A percentile compares a stretch with the other conserved stretches of the same genome.
These are phyloP conservation scores for Mycena crocata DNA, from an alignment of 768 basidiomycete species.

Conservation along the genomic window DNA sequence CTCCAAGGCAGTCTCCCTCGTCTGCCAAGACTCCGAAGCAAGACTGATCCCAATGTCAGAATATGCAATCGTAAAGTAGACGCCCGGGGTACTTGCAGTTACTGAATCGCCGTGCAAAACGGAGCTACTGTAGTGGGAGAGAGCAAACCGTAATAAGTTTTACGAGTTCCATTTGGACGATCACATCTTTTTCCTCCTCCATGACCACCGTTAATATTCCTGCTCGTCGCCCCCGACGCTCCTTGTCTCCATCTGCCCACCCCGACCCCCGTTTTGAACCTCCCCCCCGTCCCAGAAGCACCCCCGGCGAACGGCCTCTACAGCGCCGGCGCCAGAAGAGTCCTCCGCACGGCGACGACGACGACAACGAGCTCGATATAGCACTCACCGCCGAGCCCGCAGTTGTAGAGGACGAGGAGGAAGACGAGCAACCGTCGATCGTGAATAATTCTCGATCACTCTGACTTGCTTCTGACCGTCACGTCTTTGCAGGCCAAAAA, in stretches of 20 bases:
- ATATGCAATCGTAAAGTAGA: too few species aligned
- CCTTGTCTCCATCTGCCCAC: constrained; percentile 57
- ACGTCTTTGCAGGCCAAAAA: not conserved
- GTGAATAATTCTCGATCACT: constrained; percentile 24
- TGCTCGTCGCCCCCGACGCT: constrained; percentile 71
- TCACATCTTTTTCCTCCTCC: not conserved
- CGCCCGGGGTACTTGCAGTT: too few species aligned
- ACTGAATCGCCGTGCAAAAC: too few species aligned
- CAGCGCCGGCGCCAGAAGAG: constrained; percentile 60
- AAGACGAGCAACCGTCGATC: constrained; percentile 35
- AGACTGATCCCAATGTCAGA: too few species aligned
- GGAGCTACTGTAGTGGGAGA: too few species aligned
- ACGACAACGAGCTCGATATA: constrained; percentile 45
- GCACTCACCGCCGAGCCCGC: constrained; percentile 33
- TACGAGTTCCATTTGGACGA: too few species aligned
- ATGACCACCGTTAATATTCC: constrained; percentile 36
- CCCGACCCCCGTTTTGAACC: constrained; percentile 50
- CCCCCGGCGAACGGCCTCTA: constrained; percentile 71
- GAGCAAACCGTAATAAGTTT: too few species aligned
- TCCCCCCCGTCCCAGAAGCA: constrained; percentile 80
- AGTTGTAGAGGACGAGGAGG: constrained; percentile 43
- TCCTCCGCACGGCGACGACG: constrained; percentile 50
- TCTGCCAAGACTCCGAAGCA: too few species aligned
- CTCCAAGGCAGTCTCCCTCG: too few species aligned
- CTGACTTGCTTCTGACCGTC: not conserved